These are phyloP conservation scores for Achlya hypogyna DNA, from an alignment of 352 stramenopile genomes.

Conservation along the genomic window DNA sequence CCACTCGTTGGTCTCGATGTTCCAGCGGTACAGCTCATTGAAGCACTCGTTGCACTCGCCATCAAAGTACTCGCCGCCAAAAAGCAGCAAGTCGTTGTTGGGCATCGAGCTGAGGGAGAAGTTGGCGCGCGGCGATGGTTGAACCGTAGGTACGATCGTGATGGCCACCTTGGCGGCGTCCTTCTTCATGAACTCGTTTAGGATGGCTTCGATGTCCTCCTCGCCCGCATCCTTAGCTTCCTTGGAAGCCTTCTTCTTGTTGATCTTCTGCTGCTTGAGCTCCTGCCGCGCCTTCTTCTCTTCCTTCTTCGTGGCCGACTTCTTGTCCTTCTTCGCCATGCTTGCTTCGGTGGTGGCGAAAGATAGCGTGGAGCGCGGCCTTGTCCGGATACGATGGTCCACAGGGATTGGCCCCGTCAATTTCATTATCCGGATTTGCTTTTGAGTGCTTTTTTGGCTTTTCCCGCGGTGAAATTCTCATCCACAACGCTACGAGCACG, in stretches of 20 bases:
- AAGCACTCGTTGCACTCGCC: slow-evolving; percentile 93
- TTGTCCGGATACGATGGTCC: background rate
- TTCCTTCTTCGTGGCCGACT: slow-evolving; percentile 73
- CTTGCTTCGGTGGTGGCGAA: background rate
- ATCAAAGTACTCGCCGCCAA: slow-evolving; percentile 97
- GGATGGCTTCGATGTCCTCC: slow-evolving; percentile 71
- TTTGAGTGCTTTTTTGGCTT: too few species aligned
- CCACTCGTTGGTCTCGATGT: slow-evolving; percentile 83
- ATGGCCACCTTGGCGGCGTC: slow-evolving; percentile 64
- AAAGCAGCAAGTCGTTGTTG: slow-evolving; percentile 77
- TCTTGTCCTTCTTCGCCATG: slow-evolving; percentile 71
- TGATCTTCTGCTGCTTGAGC: slow-evolving; percentile 21
- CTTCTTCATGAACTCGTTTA: slow-evolving; percentile 73
- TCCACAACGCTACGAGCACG: too few species aligned
- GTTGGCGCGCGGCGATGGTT: slow-evolving; percentile 64
- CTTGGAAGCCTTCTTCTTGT: slow-evolving; percentile 23
- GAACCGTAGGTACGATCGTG: slow-evolving; percentile 34
- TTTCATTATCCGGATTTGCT: background rate
- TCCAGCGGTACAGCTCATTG: slow-evolving; percentile 94
- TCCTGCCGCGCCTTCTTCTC: slow-evolving; percentile 38
- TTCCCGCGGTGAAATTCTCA: too few species aligned
- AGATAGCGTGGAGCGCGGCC: background rate
- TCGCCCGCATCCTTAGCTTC: slow-evolving; percentile 36
- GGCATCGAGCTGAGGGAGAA: slow-evolving; percentile 68
- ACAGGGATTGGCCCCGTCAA: background rate